Base-by-base conservation (phyloP, 352 stramenopile genomes). In the Pythium scleroteichum region DNA sequence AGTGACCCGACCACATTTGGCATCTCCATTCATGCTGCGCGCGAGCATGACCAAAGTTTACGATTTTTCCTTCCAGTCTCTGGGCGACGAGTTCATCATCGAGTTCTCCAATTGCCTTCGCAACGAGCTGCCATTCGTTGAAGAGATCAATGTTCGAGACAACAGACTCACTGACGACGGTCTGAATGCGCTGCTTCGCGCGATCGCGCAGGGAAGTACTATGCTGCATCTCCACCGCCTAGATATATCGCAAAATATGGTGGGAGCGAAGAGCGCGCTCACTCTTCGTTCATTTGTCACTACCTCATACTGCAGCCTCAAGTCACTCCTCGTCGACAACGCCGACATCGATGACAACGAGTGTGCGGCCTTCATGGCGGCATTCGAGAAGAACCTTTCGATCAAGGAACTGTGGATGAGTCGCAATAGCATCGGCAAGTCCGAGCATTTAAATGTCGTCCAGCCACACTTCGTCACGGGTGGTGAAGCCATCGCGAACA, bases 311-410 rank as follows among this genome's bases (percentile, higher is more conserved):
- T 97, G 90, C 48, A 82, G 68, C 3, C 63, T 97, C 14, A 73
- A 76, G 40, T 75, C 69, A 16, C 66, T 97, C 26, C 66, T 83
- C 6, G 62, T 97, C 16, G 81, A 91, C 38, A 90, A 90, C 33
- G 86, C 84, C 0, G 90, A 97, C 58, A 92, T 97, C 38, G 88
- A 97, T 46, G 88, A 97, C 53, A 73, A 70, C 42, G 90, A 97
- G 52, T 95, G 83, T 44, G 80, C 82, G 2, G 77, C 87, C 16
- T 93, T 95, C 56, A 93, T 94, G 83, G 81, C 71, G 3, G 82
- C 85, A 4, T 87, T 96, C 33, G 76, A 88, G 53, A 82, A 84
- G 57, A 96, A 97, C 49, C 53, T 80, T 14, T 93, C 82, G 8
- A 87, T 97, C 53, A 68, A 68, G 16, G 58, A 71, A 42, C 68